These are phyloP conservation scores for Scolecobasidium constrictum DNA, from an alignment of 2,329 filamentous ascomycete species.

Conservation along the genomic window DNA sequence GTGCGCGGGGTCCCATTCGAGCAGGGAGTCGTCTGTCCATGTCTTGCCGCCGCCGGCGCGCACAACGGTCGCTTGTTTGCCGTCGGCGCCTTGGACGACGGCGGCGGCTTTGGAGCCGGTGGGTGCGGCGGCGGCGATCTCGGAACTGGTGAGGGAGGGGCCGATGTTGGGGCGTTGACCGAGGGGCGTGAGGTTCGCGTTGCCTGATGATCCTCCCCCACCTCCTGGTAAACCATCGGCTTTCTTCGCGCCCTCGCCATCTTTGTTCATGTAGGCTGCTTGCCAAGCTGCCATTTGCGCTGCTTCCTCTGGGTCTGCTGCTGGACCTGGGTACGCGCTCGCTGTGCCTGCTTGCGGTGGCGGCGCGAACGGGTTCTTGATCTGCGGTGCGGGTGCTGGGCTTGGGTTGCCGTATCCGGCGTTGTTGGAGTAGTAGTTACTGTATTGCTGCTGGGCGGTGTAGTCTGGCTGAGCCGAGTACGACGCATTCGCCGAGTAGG, in stretches of 20 bases:
- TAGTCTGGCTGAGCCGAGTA: constrained; percentile 3
- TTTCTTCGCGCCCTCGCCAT: constrained; percentile 23
- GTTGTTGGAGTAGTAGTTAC: constrained; percentile 3
- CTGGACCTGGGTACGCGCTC: constrained; percentile 26
- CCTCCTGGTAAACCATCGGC: too few species aligned
- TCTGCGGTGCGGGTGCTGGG: constrained; percentile 47
- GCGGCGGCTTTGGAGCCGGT: constrained; percentile 31
- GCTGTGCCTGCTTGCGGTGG: constrained; percentile 37
- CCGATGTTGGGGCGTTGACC: constrained; percentile 16
- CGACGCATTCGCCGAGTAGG: constrained; percentile 1
- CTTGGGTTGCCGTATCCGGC: constrained; percentile 10
- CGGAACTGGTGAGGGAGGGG: constrained; percentile 22
- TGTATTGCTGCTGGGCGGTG: constrained; percentile 5
- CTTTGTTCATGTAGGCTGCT: constrained; percentile 67
- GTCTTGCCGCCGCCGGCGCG: constrained; percentile 82
- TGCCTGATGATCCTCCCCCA: constrained; percentile 29
- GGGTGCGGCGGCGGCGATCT: constrained; percentile 31
- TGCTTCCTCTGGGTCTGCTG: constrained; percentile 66
- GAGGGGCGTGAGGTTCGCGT: constrained; percentile 26
- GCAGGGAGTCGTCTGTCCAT: constrained; percentile 78
- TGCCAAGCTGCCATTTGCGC: constrained; percentile 94
- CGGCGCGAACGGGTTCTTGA: constrained; percentile 69
- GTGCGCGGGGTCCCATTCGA: constrained; percentile 94
- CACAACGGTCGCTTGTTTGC: constrained; percentile 76
- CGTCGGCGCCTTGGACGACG: constrained; percentile 33